A percentile compares a stretch with the other conserved stretches of the same genome.
Conservation (phyloP, 108 stramenopile species). For the Phaeodactylum tricornutum region DNA sequence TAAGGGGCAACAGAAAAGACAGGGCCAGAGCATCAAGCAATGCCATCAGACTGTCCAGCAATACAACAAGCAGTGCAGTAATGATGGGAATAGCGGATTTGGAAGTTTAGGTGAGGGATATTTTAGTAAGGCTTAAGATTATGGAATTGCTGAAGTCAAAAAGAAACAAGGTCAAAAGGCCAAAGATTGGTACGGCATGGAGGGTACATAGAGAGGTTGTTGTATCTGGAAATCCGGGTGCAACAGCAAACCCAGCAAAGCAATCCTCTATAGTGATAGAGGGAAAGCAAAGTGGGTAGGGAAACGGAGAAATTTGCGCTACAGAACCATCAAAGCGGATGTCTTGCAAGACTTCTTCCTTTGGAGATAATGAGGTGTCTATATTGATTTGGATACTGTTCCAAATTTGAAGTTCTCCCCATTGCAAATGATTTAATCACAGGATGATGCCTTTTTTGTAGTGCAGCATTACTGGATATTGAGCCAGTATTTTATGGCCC, state of each 20-base stretch:
- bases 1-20: slow-evolving; percentile 55
- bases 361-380: too few species aligned
- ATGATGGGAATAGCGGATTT: slow-evolving; percentile 73
- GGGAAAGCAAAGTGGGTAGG: slow-evolving; percentile 46
- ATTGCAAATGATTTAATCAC: too few species aligned
- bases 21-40: slow-evolving; percentile 41
- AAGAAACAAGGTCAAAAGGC: slow-evolving; percentile 50
- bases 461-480: too few species aligned
- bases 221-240: slow-evolving; percentile 38
- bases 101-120: slow-evolving; percentile 66
- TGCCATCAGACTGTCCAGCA: slow-evolving; percentile 44
- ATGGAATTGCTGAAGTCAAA: slow-evolving; percentile 64
- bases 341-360: too few species aligned
- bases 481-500: too few species aligned
- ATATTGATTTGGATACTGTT: too few species aligned
- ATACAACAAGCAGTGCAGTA: slow-evolving; percentile 49
- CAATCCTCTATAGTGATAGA: slow-evolving; percentile 61
- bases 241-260: slow-evolving; percentile 45
- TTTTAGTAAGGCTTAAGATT: slow-evolving; percentile 56
- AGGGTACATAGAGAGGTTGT: slow-evolving; percentile 30
- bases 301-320: slow-evolving; percentile 25
- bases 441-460: too few species aligned
- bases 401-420: too few species aligned
- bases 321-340: too few species aligned
- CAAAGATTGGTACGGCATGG: slow-evolving; percentile 22